Evolutionary conservation across 331 rosid genomes (phyloP).

Genomic region (Rhamnella rubrinervis): DNA sequence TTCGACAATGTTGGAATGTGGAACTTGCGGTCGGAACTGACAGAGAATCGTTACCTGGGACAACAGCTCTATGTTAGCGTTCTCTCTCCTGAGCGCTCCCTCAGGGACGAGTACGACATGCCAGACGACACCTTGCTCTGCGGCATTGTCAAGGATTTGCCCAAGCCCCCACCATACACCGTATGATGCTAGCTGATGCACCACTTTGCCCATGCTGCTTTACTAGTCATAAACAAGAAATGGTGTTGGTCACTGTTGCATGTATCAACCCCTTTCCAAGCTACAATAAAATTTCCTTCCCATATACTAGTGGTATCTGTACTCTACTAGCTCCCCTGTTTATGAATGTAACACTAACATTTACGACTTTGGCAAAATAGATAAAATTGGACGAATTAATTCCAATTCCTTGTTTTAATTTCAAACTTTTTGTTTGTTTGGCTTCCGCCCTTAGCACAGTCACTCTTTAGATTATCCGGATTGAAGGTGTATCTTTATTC

Average conservation of each 20-base stretch:
- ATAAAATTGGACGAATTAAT: no score
- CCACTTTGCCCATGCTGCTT: neutral
- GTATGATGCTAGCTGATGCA: neutral
- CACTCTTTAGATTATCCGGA: no score
- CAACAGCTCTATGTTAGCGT: constrained; percentile 57
- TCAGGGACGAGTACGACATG: constrained; percentile 54
- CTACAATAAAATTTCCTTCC: neutral
- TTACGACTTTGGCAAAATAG: no score
- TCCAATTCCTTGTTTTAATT: no score
- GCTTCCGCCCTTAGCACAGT: no score
- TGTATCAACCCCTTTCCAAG: constrained; percentile 9
- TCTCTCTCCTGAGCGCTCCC: constrained; percentile 39
- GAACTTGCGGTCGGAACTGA: constrained; percentile 51
- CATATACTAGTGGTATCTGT: no score
- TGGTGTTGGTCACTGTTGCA: neutral
- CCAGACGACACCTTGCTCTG: constrained; percentile 42
- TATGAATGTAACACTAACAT: no score
- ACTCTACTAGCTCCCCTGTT: no score
- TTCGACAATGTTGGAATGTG: constrained; percentile 67
- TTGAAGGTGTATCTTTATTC: no score
- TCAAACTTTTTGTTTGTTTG: no score
- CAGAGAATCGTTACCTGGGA: constrained; percentile 54
- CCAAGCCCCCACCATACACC: constrained; percentile 44
- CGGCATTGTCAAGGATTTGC: constrained; percentile 43
- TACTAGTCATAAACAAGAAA: neutral